Conservation (phyloP, 768 basidiomycete genomes). For the Pleurotus tuoliensis region DNA sequence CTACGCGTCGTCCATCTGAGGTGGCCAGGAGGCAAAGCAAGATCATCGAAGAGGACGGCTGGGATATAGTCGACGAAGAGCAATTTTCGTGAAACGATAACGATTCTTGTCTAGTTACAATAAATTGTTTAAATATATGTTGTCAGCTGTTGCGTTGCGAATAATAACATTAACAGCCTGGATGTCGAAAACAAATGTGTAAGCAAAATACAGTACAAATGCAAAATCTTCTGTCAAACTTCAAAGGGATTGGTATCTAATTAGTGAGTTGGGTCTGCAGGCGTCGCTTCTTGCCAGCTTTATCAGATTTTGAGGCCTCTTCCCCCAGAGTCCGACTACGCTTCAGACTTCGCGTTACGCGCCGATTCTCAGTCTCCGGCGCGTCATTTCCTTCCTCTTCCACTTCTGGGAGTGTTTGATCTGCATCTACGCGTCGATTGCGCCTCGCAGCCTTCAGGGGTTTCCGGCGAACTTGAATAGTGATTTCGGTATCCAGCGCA, state of each 20-base stretch:
- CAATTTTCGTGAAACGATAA: not conserved
- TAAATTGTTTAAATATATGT: no score
- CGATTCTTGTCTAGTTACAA: no score
- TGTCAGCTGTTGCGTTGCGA: not conserved
- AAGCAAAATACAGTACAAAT: not conserved
- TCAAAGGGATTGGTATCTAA: not conserved
- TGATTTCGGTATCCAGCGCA: not conserved
- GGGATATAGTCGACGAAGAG: slow-evolving; percentile 7
- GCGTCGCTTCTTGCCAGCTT: not conserved
- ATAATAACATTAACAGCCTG: not conserved
- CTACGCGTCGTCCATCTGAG: not conserved
- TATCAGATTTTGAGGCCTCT: not conserved
- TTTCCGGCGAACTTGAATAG: not conserved
- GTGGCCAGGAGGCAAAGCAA: not conserved
- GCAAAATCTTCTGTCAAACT: not conserved
- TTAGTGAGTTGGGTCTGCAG: not conserved
- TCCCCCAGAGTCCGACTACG: slow-evolving; percentile 4
- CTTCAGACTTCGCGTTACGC: slow-evolving; percentile 11
- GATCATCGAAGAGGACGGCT: slow-evolving; percentile 3
- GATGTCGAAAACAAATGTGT: not conserved
- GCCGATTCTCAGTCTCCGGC: not conserved
- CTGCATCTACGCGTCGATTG: slow-evolving; percentile 1
- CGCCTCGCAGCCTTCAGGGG: slow-evolving; percentile 6
- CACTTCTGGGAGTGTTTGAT: not conserved
- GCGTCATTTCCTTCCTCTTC: not conserved